Base-by-base conservation (phyloP, 495 filamentous ascomycete species). In the Penicillium silybi region DNA sequence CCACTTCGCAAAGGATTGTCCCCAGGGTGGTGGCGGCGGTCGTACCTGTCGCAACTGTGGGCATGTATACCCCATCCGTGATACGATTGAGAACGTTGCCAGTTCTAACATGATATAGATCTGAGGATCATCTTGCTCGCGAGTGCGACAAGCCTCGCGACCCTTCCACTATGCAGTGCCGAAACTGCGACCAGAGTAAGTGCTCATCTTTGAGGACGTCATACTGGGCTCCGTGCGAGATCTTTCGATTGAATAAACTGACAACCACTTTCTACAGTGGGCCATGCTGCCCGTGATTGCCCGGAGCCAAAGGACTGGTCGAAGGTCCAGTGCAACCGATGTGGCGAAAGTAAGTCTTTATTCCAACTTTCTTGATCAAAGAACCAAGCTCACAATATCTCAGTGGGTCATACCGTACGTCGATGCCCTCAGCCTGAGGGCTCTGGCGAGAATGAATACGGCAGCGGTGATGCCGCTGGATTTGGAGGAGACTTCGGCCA, bases 1-100 rank as follows among this genome's bases (percentile, higher is more conserved):
- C 4, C 92, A 96, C 57, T 93, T 92, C 67, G 81, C 87, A 3
- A 81, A 81, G 50, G 90, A 95, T 54, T 97, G 92, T 60, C 89
- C 89, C 26, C 74, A 82, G 56, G 72, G 63, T 17, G 64, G 69
- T 37, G 72, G 72, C 19, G 43, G 59, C n/a, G 41, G 38, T 9
- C 69, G 70, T 19, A 77, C 71, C 37, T 89, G 85, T 59, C 85
- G 75, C 48, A 88, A 87, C 65, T 88, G 85, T 61, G 80, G 77
- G 75, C 79, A 66, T 66, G 69, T 65, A 6, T 1, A 13, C 9
- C 10, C 8, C 17, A 42, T 16, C 15, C 3, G n/a, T 29, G 6
- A 19, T 7, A 16, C 13, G 8, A 6, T 23, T 16, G 6, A 25
- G 2, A 44, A 37, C 44, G 15, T 10, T 6, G 10, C 5, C 32